phyloP scores from a whole-genome alignment of 1,139 yeast species.

The Hemisphaericaspora xylofermentans region DNA sequence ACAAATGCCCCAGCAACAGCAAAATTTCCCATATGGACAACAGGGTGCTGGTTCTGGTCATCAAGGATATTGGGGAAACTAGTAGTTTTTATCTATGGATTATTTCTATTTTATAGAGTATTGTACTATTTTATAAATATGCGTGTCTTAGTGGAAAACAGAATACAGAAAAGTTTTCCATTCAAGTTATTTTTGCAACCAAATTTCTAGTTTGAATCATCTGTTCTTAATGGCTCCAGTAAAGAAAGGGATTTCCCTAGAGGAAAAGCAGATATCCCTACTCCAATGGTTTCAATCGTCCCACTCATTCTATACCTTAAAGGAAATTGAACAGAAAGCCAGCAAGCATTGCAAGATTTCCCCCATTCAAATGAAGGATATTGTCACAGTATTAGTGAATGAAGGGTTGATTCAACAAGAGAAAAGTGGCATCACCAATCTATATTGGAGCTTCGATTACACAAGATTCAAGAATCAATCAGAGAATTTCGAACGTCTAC shows the following conservation, averaged over 20 bases:
- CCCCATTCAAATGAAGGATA: constrained; percentile 51
- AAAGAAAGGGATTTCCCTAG: constrained; percentile 33
- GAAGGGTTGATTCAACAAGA: constrained; percentile 47
- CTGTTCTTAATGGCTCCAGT: constrained; percentile 14
- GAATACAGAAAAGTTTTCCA: neutral
- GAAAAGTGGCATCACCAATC: constrained; percentile 53
- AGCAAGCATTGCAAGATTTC: constrained; percentile 46
- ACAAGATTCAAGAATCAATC: constrained; percentile 23
- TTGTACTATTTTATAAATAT: neutral
- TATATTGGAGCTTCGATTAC: constrained; percentile 54
- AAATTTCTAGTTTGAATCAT: neutral
- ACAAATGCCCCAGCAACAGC: constrained; percentile 15
- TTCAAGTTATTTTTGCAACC: neutral
- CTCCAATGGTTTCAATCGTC: constrained; percentile 40
- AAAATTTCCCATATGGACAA: constrained; percentile 10
- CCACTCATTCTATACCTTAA: constrained; percentile 45
- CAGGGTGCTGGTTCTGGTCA: constrained; percentile 7
- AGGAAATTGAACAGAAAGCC: constrained; percentile 48
- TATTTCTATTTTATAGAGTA: neutral
- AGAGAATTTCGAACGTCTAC: constrained; percentile 16
- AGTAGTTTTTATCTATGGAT: neutral
- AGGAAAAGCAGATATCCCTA: constrained; percentile 39
- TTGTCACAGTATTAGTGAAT: constrained; percentile 45
- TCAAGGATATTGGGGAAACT: constrained; percentile 13
- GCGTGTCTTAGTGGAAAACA: no score